Evolutionary conservation across 805 yeast species (phyloP).

Genomic region (Kregervanrija fluxuum): DNA sequence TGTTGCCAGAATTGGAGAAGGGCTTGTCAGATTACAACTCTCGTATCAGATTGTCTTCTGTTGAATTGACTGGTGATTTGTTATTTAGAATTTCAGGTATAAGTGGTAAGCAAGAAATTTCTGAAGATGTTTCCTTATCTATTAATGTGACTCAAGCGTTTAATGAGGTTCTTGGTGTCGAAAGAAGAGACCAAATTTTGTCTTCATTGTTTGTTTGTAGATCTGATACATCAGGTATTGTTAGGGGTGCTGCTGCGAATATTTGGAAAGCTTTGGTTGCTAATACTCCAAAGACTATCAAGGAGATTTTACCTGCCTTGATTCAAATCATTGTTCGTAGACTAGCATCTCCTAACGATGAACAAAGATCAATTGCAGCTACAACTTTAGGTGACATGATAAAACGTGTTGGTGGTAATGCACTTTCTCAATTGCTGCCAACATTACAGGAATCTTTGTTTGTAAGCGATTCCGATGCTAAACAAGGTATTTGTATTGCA

Average conservation of each 20-base stretch:
- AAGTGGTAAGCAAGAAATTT: conserved; percentile 64
- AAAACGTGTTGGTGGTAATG: conserved; percentile 85
- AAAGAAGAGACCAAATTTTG: conserved; percentile 80
- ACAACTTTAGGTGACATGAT: conserved; percentile 91
- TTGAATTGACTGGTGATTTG: conserved; percentile 91
- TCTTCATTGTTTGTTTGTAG: conserved; percentile 90
- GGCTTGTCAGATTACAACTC: conserved; percentile 79
- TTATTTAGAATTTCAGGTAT: conserved; percentile 92
- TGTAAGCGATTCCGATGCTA: conserved; percentile 68
- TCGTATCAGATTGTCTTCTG: conserved; percentile 88
- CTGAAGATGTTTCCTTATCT: conserved; percentile 42
- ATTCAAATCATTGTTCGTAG: conserved; percentile 73
- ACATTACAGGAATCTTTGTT: conserved; percentile 62
- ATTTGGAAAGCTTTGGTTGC: conserved; percentile 96
- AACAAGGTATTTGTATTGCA: conserved; percentile 96
- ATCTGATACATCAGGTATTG: conserved; percentile 82
- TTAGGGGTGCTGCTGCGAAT: conserved; percentile 83
- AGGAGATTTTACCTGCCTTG: conserved; percentile 82
- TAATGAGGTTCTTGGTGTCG: conserved; percentile 74
- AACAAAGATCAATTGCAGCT: conserved; percentile 83
- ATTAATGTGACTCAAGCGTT: conserved; percentile 55
- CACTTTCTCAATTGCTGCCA: conserved; percentile 78
- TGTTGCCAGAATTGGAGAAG: conserved; percentile 86
- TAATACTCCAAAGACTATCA: conserved; percentile 90
- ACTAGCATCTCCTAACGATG: conserved; percentile 74